Conservation (phyloP, 257 asterid genomes). For the Plantago major region DNA sequence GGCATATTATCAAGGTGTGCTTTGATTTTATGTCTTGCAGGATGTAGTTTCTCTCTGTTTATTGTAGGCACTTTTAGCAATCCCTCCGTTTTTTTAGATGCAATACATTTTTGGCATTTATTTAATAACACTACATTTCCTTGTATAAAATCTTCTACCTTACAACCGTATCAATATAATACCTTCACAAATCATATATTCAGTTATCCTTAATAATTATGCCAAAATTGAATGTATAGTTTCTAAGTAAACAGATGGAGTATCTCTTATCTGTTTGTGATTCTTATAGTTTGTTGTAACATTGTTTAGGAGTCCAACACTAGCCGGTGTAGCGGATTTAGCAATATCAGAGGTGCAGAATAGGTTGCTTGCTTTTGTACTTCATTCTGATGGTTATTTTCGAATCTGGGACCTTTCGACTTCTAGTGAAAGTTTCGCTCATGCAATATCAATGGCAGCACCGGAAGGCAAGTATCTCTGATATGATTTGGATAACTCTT, state of each 20-base stretch:
- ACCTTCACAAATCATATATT: no score
- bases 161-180: no score
- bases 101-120: no score
- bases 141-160: no score
- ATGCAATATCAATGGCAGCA: conserved; percentile 40
- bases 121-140: no score
- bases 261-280: background rate
- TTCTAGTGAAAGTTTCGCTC: conserved; percentile 53
- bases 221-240: no score
- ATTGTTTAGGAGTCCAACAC: conserved; percentile 47
- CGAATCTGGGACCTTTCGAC: conserved; percentile 75
- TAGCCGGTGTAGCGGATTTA: conserved; percentile 75
- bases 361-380: conserved; percentile 63
- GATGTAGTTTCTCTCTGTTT: no score
- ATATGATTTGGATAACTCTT: conserved; percentile 5
- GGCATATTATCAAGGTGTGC: conserved; percentile 82
- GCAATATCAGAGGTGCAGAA: conserved; percentile 53
- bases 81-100: no score
- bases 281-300: background rate
- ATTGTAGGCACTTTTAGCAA: no score
- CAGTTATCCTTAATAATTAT: no score
- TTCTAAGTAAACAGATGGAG: background rate
- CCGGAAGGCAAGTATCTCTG: conserved; percentile 47
- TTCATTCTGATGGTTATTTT: conserved; percentile 84
- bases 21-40: background rate